Percentiles rank a stretch among this genome's conserved stretches.
phyloP scores from a whole-genome alignment of 2,329 filamentous ascomycete genomes.

The Alternaria infectoria region DNA sequence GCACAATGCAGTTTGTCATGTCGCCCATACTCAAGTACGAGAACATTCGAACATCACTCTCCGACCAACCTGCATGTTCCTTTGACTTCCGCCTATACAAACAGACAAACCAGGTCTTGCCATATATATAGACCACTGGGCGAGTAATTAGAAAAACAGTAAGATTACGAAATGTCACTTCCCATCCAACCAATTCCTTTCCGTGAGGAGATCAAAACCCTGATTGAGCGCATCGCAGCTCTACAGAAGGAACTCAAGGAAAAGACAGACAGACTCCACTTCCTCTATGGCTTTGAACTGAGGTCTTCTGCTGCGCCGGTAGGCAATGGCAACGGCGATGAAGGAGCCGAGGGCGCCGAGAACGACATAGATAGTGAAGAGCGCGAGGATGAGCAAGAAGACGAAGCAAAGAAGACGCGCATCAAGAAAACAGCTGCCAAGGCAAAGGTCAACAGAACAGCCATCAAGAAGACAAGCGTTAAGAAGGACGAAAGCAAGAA shows the following conservation, averaged over 20 bases:
- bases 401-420: not conserved
- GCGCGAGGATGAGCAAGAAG: not conserved
- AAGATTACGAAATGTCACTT: not conserved
- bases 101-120: not conserved
- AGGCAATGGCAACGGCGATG: not conserved
- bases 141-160: not conserved
- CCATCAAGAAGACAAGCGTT: not conserved
- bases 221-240: not conserved
- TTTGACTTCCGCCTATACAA: fast-evolving
- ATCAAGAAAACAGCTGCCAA: not conserved
- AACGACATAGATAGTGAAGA: not conserved
- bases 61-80: not conserved
- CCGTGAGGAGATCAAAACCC: not conserved
- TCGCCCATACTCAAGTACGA: not conserved
- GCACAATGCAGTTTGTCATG: not conserved
- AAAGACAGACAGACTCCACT: not conserved
- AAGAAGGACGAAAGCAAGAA: not conserved
- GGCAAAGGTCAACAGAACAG: not conserved
- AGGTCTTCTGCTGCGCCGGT: not conserved
- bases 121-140: not conserved
- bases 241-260: not conserved
- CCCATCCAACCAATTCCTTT: not conserved
- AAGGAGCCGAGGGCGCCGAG: not conserved
- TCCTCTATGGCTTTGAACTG: not conserved
- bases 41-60: not conserved